Base-by-base conservation (phyloP, 1,139 yeast genomes). In the Pichia sp. region DNA sequence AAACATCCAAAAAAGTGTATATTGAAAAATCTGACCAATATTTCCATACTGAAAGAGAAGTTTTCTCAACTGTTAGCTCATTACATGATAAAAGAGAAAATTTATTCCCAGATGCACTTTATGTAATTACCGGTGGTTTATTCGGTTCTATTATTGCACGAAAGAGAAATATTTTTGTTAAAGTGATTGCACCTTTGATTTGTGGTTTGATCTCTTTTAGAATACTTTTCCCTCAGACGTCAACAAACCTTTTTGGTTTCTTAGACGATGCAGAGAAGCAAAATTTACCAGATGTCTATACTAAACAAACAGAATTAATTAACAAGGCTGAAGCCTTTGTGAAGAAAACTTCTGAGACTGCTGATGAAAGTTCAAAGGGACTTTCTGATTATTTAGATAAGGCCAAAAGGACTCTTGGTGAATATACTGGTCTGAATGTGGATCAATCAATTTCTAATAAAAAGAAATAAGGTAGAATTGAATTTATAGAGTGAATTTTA, bases 131-230 rank as follows among this genome's bases (percentile, higher is more conserved):
- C 35, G 92, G 90, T n/a, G 73, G 81, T 3, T 73, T 90, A 56
- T 70, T 94, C 4, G 97, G 97, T 43, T 77, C 87, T 28, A 80
- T 92, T 41, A 62, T 85, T 42, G 79, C 95, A 3, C 87, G 96
- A 59, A 81, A 81, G 57, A 74, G 87, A 50, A 77, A 80, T 40
- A 49, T 83, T 12, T 43, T 82, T 4, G 62, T 86, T 16, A 80
- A 82, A 57, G 66, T 74, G 4, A 52, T 77, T 1, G 70, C 80
- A 11, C 97, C 97, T 2, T 49, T 83, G 4, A 65, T 73, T 0
- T 72, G 85, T 42, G 96, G 95, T 16, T 55, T 77, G 22, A 74
- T 73, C 11, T 82, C 95, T 1, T 87, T 89, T 67, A 76, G 72
- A 49, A 76, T 80, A 63, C 82, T 84, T 54, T 71, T 90, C 56